Base-by-base conservation (phyloP, 2,329 filamentous ascomycete genomes). In the Claviceps cyperi region DNA sequence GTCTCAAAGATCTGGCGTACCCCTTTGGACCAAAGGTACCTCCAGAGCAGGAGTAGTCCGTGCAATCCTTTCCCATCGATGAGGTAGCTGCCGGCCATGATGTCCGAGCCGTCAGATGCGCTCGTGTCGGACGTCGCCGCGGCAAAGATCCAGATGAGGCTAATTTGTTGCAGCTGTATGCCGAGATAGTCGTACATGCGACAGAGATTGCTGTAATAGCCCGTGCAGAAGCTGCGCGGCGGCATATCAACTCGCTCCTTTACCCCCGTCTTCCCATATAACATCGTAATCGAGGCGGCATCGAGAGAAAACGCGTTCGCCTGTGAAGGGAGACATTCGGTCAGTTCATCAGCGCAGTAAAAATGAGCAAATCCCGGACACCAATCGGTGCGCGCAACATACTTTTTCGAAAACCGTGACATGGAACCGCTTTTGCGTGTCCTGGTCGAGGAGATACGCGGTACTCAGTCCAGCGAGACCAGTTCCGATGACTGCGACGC, bases 41-140 rank as follows among this genome's bases (percentile, higher is more conserved):
- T 69, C 50, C 69, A 60, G 5, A 65, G 62, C 4, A 74, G 69
- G 0, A 69, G 69, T 15, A 71, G 57, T 53, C 67, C 67, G 55
- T 80, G 75, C 37, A 73, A 63, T 41, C 78, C 77, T 2, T 74
- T 78, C 0, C 76, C 68, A 55, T 80, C 72, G 14, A 75, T 63
- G 50, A 76, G 76, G 58, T 76, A 75, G 19, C 66, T 59, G 9
- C 61, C 64, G 1, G 65, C 51, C 8, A 53, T 51, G 17, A 53
- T 50, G 35, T 53, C 57, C 4, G 57, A 50, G 13, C 50, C 47
- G 19, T 55, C 51, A 1, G 46, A 24, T 3, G 47, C 47, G 6
- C 32, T 38, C 6, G 41, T 46, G 11, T 56, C 13, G n/a, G 56
- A 48, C 15, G 60, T 55, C 47, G 60, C 55, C 47, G 60, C 66